Evolutionary conservation across 257 asterid species (phyloP).

Genomic region (Gynochthodes officinalis): DNA sequence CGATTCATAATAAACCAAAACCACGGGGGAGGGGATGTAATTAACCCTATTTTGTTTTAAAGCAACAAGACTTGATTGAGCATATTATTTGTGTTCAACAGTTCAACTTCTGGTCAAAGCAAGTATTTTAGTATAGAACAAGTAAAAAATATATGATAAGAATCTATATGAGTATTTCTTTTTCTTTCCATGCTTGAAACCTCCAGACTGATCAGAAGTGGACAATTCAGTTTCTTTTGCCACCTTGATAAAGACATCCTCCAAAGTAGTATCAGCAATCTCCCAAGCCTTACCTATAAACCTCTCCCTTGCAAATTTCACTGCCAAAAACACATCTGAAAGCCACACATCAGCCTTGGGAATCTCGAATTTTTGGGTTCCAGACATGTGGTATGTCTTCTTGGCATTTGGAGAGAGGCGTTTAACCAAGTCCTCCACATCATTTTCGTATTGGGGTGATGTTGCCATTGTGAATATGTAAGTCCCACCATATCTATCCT

Average conservation of each 20-base stretch:
- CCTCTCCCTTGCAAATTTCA: conserved; percentile 30
- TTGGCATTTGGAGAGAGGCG: conserved; percentile 27
- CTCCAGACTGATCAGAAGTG: background rate
- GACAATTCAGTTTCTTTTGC: conserved; percentile 11
- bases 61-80: no score
- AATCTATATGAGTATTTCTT: no score
- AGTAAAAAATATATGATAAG: no score
- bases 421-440: conserved; percentile 28
- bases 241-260: conserved; percentile 44
- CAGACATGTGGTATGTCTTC: conserved; percentile 28
- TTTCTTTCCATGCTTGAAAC: background rate
- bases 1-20: no score
- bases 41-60: no score
- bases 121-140: no score
- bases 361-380: conserved; percentile 44
- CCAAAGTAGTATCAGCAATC: conserved; percentile 41
- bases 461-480: conserved; percentile 39
- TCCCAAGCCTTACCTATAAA: conserved; percentile 37
- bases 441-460: conserved; percentile 19
- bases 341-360: conserved; percentile 31
- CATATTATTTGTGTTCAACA: no score
- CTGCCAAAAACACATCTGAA: conserved; percentile 34
- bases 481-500: conserved; percentile 41
- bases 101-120: no score
- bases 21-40: no score